Percentiles rank a stretch among this genome's conserved stretches.
Evolutionary conservation across 2,329 filamentous ascomycete species (phyloP).

Genomic region (Trichophaea hybrida): DNA sequence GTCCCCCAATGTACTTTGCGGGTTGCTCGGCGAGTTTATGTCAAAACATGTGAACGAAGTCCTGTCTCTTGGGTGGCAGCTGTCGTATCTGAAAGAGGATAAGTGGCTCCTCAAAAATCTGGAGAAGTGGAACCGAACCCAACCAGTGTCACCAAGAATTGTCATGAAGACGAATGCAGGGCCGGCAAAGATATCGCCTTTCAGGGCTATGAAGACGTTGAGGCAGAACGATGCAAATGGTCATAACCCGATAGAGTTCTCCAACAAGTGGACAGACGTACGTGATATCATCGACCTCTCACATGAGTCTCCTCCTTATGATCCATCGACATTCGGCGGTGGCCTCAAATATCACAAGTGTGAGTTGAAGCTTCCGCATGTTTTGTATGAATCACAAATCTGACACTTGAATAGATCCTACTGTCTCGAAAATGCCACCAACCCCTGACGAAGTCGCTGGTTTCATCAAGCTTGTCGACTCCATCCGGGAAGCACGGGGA

Average conservation of each 20-base stretch:
- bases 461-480: constrained; percentile 46
- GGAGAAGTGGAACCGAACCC: constrained; percentile 71
- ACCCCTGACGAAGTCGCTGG: constrained; percentile 44
- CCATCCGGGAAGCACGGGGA: constrained; percentile 21
- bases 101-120: constrained; percentile 99
- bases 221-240: constrained; percentile 65
- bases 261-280: constrained; percentile 48
- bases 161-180: constrained; percentile 36
- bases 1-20: constrained; percentile 42
- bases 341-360: constrained; percentile 26
- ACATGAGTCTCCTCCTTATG: constrained; percentile 80
- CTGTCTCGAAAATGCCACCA: constrained; percentile 81
- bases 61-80: constrained; percentile 74
- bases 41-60: constrained; percentile 58
- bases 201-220: constrained; percentile 84
- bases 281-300: constrained; percentile 65
- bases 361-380: constrained; percentile 5
- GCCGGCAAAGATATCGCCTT: constrained; percentile 32
- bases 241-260: constrained; percentile 64
- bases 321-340: constrained; percentile 39
- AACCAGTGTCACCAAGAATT: constrained; percentile 64
- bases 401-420: constrained; percentile 31
- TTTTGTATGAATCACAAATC: not conserved
- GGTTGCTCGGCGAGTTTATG: constrained; percentile 71
- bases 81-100: constrained; percentile 74